Conservation (phyloP, 768 basidiomycete genomes). For the Brasilioporus rufonigricans region DNA sequence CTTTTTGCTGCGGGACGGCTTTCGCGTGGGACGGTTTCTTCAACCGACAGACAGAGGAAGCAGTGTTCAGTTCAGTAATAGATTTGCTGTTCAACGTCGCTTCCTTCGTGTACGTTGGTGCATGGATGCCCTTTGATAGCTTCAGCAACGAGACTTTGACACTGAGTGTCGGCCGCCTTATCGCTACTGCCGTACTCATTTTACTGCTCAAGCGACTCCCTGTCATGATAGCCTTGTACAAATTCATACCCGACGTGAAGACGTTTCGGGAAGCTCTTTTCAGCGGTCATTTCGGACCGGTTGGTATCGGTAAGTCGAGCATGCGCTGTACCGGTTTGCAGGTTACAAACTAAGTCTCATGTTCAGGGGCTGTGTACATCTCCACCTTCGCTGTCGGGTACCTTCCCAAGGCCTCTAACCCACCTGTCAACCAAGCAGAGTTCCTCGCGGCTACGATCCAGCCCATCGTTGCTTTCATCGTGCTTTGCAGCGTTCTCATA, state of each 20-base stretch:
- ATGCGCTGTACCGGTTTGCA: background rate
- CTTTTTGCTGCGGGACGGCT: slow-evolving; percentile 92
- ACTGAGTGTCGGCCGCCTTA: slow-evolving; percentile 78
- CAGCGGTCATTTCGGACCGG: slow-evolving; percentile 93
- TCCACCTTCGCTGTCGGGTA: slow-evolving; percentile 72
- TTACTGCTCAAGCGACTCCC: slow-evolving; percentile 83
- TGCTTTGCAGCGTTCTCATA: slow-evolving; percentile 83
- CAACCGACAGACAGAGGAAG: slow-evolving; percentile 91
- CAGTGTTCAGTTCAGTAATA: slow-evolving; percentile 94
- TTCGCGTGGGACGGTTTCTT: slow-evolving; percentile 98
- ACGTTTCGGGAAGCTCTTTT: slow-evolving; percentile 92
- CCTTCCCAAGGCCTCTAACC: slow-evolving; percentile 45
- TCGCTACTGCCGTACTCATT: slow-evolving; percentile 81
- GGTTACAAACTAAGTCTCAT: slow-evolving; percentile 1
- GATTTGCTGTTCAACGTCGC: slow-evolving; percentile 95
- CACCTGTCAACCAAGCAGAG: slow-evolving; percentile 57
- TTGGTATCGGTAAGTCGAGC: slow-evolving; percentile 58
- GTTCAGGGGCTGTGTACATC: slow-evolving; percentile 85
- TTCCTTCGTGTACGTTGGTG: slow-evolving; percentile 94
- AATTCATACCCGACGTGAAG: slow-evolving; percentile 95
- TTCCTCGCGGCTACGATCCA: slow-evolving; percentile 75
- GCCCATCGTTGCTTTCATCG: slow-evolving; percentile 94
- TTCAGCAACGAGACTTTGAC: slow-evolving; percentile 68
- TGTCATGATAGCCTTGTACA: slow-evolving; percentile 78
- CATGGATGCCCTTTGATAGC: slow-evolving; percentile 91